Evolutionary conservation across 2,329 filamentous ascomycete species (phyloP).

Genomic region (Pseudocercospora vitis): DNA sequence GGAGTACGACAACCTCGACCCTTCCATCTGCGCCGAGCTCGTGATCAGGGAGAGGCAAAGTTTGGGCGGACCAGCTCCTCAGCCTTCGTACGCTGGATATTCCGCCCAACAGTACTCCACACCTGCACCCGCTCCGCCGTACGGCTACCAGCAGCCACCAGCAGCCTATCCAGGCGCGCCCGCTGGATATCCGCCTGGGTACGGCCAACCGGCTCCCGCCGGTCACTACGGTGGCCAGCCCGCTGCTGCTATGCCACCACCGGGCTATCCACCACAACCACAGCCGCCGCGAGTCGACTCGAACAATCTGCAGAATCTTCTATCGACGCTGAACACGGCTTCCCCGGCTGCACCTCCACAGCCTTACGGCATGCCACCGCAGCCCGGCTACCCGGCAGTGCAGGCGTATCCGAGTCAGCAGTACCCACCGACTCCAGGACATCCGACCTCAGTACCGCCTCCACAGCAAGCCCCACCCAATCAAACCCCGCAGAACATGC

Average conservation of each 20-base stretch:
- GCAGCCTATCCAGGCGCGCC: slow-evolving; percentile 35
- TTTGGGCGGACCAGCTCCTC: slow-evolving; percentile 34
- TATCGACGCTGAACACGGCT: slow-evolving; percentile 57
- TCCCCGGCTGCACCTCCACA: slow-evolving; percentile 20
- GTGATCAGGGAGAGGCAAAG: slow-evolving; percentile 68
- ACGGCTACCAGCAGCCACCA: slow-evolving; percentile 35
- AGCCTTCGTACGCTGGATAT: slow-evolving; percentile 26
- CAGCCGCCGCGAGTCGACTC: slow-evolving; percentile 67
- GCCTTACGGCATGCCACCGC: slow-evolving; percentile 19
- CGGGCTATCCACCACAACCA: slow-evolving; percentile 34
- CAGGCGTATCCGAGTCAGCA: slow-evolving; percentile 16
- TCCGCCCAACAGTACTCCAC: slow-evolving; percentile 31
- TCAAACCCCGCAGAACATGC: slow-evolving; percentile 52
- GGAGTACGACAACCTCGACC: slow-evolving; percentile 81
- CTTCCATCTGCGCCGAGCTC: slow-evolving; percentile 74
- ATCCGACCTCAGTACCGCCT: slow-evolving; percentile 30
- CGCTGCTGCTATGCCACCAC: slow-evolving; percentile 34
- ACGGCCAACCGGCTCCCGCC: slow-evolving; percentile 34
- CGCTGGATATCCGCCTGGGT: slow-evolving; percentile 18
- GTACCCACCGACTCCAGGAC: slow-evolving; percentile 34
- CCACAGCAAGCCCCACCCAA: slow-evolving; percentile 6
- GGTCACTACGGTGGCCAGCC: slow-evolving; percentile 29
- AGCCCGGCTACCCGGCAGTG: slow-evolving; percentile 22
- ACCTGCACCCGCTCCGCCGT: slow-evolving; percentile 28
- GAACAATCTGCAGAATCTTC: slow-evolving; percentile 67